Evolutionary conservation across 495 filamentous ascomycete species (phyloP).

Genomic region (Aspergillus ellipticus): DNA sequence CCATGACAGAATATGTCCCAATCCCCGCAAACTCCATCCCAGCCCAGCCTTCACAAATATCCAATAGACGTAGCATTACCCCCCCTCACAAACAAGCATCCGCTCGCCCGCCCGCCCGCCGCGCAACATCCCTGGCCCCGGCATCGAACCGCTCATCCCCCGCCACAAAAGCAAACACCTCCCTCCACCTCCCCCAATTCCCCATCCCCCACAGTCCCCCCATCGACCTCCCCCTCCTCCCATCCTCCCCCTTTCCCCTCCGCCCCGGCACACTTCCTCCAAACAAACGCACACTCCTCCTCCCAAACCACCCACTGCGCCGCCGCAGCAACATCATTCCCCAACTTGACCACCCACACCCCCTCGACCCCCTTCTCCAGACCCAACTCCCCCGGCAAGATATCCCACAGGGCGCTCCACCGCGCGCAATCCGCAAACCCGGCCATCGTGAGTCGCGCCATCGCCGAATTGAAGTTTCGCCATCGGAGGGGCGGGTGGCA

Average conservation of each 20-base stretch:
- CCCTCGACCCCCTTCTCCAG: too few species aligned
- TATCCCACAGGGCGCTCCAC: neutral
- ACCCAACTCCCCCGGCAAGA: neutral
- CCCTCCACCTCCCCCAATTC: neutral
- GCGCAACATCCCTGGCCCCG: neutral
- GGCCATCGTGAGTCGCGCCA: neutral
- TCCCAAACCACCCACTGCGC: neutral
- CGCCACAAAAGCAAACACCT: neutral
- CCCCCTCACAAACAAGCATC: neutral
- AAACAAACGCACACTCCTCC: neutral
- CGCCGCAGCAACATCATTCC: neutral
- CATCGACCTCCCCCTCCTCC: neutral
- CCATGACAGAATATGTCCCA: too few species aligned
- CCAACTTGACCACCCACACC: neutral
- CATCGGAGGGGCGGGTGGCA: neutral
- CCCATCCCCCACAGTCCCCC: neutral
- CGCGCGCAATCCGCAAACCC: neutral
- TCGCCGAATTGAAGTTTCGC: neutral
- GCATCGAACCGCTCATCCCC: neutral
- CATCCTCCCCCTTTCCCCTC: neutral
- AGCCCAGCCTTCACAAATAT: too few species aligned
- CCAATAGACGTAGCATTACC: too few species aligned
- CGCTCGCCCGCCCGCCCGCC: neutral
- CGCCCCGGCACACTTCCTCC: neutral
- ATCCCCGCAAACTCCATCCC: too few species aligned